These are phyloP conservation scores for Monosporozyma servazzii DNA, from an alignment of 805 yeast species.

Conservation along the genomic window DNA sequence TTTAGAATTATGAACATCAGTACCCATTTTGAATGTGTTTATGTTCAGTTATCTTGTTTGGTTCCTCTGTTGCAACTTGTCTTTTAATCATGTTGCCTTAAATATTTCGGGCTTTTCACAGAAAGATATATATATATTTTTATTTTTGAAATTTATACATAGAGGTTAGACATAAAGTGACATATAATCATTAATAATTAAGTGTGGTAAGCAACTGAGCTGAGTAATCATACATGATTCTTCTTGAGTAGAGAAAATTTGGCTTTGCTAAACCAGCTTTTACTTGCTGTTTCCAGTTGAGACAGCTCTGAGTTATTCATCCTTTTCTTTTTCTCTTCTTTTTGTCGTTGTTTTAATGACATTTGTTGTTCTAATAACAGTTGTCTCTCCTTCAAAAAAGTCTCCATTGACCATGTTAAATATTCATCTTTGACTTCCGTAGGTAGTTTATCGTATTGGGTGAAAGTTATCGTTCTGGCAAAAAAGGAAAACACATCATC, in stretches of 20 bases:
- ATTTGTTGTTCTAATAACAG: background rate
- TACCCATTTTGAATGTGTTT: background rate
- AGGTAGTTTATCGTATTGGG: slow-evolving; percentile 1
- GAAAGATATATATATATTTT: background rate
- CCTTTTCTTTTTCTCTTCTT: background rate
- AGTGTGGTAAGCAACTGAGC: background rate
- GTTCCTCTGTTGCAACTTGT: background rate
- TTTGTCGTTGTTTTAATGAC: background rate
- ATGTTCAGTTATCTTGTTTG: background rate
- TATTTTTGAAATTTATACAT: background rate
- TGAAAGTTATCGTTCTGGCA: slow-evolving; percentile 1
- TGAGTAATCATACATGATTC: background rate
- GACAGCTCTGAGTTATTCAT: background rate
- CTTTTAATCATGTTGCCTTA: background rate
- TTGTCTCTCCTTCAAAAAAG: slow-evolving; percentile 1
- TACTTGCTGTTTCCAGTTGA: background rate
- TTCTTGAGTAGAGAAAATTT: background rate
- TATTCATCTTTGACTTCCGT: background rate
- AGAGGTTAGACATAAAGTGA: background rate
- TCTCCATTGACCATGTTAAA: slow-evolving; percentile 3
- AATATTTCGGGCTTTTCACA: background rate
- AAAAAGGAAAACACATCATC: background rate
- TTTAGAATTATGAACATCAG: background rate
- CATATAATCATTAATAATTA: background rate
- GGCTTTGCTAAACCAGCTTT: slow-evolving; percentile 1